phyloP scores from a whole-genome alignment of 306 rosid species.

The Quercus bicolor region DNA sequence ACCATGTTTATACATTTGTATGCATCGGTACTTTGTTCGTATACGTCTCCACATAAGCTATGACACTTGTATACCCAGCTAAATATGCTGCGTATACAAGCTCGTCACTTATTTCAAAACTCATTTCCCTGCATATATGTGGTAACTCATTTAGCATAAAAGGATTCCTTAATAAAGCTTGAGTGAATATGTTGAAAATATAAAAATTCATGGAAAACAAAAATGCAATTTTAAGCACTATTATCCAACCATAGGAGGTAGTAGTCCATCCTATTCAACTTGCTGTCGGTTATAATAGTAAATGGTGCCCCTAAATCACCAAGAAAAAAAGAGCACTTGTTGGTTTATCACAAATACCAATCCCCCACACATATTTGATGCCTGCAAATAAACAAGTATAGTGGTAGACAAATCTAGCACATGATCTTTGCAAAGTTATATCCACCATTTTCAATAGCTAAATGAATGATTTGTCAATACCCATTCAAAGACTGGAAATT shows the following conservation, averaged over 20 bases:
- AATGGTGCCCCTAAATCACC: neutral
- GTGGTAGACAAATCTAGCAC: conserved; percentile 17
- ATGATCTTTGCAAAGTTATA: neutral
- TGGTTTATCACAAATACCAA: neutral
- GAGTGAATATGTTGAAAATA: neutral
- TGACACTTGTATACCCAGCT: too few species aligned
- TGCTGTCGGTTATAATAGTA: neutral
- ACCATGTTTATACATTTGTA: too few species aligned
- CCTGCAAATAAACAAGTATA: neutral
- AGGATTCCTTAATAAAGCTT: too few species aligned
- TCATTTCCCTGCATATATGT: too few species aligned
- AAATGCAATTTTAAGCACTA: neutral
- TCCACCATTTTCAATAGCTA: neutral
- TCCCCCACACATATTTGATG: neutral
- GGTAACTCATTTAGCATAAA: neutral
- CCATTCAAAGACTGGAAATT: neutral
- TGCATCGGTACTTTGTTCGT: too few species aligned
- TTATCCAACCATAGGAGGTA: neutral
- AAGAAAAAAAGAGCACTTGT: neutral
- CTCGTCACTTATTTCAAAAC: too few species aligned
- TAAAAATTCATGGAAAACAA: neutral
- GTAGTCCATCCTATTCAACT: neutral
- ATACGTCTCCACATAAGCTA: too few species aligned
- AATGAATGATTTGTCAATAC: conserved; percentile 24
- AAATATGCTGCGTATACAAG: too few species aligned